Evolutionary conservation across 768 basidiomycete species (phyloP).

Genomic region (Rhodotorula babjevae): DNA sequence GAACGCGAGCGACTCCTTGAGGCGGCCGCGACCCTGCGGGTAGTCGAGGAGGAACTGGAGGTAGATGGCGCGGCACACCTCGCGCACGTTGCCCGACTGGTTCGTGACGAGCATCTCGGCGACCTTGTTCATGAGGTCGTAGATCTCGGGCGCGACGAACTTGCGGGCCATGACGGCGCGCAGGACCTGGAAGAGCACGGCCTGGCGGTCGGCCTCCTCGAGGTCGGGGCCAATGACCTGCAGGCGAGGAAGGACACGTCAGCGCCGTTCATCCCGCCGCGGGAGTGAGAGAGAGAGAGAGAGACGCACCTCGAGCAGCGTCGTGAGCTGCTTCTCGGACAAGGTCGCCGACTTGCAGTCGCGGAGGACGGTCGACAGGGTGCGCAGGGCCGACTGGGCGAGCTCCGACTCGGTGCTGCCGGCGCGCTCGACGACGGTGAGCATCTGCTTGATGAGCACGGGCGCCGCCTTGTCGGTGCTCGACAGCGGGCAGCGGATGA

Average conservation of each 20-base stretch:
- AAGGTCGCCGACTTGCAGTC: conserved; percentile 74
- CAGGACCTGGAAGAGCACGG: conserved; percentile 77
- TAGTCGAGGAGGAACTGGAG: conserved; percentile 95
- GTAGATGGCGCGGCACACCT: conserved; percentile 78
- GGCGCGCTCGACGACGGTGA: conserved; percentile 71
- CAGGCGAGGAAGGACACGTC: neutral
- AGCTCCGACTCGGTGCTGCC: conserved; percentile 87
- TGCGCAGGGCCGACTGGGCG: conserved; percentile 79
- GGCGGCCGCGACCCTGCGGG: conserved; percentile 86
- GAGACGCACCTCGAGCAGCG: conserved; percentile 56
- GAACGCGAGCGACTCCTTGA: conserved; percentile 82
- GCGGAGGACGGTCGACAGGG: conserved; percentile 81
- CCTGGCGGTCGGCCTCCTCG: conserved; percentile 81
- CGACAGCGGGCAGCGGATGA: conserved; percentile 77
- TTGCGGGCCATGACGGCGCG: conserved; percentile 84
- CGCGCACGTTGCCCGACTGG: conserved; percentile 84
- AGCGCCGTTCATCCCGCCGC: neutral
- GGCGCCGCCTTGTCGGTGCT: conserved; percentile 69
- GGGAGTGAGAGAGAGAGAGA: neutral
- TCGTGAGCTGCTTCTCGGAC: conserved; percentile 81
- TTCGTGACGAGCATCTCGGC: conserved; percentile 88
- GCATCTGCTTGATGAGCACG: conserved; percentile 73
- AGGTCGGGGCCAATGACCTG: conserved; percentile 82
- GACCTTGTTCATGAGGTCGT: conserved; percentile 91
- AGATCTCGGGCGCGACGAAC: conserved; percentile 91